Conservation (phyloP, 805 yeast genomes). For the Kodamaea kaohsiungensis region DNA sequence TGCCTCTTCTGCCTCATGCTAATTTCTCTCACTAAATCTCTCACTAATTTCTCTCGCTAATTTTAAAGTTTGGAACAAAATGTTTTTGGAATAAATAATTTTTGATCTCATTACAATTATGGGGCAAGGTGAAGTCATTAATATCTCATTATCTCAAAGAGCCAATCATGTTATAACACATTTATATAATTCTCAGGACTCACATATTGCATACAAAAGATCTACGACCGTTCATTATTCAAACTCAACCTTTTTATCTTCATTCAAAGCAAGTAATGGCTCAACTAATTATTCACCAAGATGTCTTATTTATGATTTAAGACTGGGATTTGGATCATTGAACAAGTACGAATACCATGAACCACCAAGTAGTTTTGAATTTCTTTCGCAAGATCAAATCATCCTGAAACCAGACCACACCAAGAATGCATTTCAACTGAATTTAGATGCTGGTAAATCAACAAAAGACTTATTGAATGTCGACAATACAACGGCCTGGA, state of each 20-base stretch:
- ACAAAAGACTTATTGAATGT: conserved; percentile 28
- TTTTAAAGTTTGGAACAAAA: no score
- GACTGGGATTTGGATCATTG: conserved; percentile 74
- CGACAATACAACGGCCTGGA: conserved; percentile 65
- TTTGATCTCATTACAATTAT: conserved; percentile 29
- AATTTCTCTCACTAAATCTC: no score
- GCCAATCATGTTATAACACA: conserved; percentile 80
- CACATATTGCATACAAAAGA: conserved; percentile 55
- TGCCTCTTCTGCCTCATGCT: no score
- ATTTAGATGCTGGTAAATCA: conserved; percentile 49
- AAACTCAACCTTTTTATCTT: conserved; percentile 40
- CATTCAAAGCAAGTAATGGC: conserved; percentile 21
- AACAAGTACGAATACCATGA: conserved; percentile 52
- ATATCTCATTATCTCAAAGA: conserved; percentile 66
- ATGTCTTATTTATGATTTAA: conserved; percentile 75
- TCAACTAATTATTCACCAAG: conserved; percentile 72
- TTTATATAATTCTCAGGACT: conserved; percentile 78
- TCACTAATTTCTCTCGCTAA: no score
- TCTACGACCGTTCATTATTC: conserved; percentile 47
- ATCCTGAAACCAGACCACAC: conserved; percentile 21
- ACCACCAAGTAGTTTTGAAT: conserved; percentile 8
- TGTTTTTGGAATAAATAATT: not conserved
- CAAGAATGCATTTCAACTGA: conserved; percentile 63
- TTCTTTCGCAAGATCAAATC: conserved; percentile 9
- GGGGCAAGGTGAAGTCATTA: conserved; percentile 66